A percentile compares a stretch with the other conserved stretches of the same genome.
Conservation (phyloP, 2,329 filamentous ascomycete genomes). For the Beauveria scarabaeidicola region DNA sequence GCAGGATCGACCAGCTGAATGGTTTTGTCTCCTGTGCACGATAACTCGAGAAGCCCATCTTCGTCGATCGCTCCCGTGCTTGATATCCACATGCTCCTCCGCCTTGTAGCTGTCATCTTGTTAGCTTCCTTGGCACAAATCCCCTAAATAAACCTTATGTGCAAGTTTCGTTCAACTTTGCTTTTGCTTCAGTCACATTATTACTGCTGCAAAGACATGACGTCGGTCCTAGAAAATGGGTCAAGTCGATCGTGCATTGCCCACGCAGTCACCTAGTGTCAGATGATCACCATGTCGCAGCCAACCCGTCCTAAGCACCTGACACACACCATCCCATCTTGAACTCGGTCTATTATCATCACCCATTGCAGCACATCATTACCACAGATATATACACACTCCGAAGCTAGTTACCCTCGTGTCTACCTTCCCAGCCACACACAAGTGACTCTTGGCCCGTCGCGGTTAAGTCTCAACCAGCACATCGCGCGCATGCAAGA, state of each 20-base stretch:
- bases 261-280: constrained; percentile 2
- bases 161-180: neutral
- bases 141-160: neutral
- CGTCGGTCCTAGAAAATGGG: neutral
- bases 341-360: constrained; percentile 1
- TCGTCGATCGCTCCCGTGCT: constrained; percentile 8
- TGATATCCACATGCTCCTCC: constrained; percentile 8
- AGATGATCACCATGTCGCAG: constrained; percentile 9
- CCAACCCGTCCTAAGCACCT: neutral
- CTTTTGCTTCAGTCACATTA: neutral
- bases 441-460: neutral
- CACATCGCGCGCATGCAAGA: constrained; percentile 1
- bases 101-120: constrained; percentile 5
- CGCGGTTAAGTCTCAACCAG: neutral
- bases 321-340: constrained; percentile 1
- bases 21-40: neutral
- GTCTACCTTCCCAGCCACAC: neutral
- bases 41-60: neutral
- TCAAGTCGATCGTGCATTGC: neutral
- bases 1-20: neutral
- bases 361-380: neutral
- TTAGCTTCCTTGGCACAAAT: neutral
- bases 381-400: neutral
- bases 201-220: neutral
- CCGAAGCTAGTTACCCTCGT: constrained; percentile 1